Percentiles rank a stretch among this genome's conserved stretches.
Evolutionary conservation across 345 rosid genomes (phyloP).

Genomic region (Populus nigra): DNA sequence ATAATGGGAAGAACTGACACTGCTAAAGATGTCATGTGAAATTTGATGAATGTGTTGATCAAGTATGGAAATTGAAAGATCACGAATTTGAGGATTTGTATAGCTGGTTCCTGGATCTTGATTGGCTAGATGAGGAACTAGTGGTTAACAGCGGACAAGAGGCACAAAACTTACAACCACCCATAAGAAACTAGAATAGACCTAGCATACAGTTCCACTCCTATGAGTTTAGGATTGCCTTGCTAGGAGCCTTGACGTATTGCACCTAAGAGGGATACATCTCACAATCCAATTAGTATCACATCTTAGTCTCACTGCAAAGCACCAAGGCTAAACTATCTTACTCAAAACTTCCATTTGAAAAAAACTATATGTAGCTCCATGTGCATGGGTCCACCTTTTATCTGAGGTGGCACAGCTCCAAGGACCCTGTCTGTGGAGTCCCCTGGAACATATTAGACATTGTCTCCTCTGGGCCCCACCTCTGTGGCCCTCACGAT

Average conservation of each 20-base stretch:
- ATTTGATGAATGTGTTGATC: background rate
- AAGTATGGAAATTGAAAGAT: background rate
- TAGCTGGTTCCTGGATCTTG: background rate
- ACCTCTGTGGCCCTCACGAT: background rate
- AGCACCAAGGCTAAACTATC: background rate
- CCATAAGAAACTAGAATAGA: background rate
- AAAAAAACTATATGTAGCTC: background rate
- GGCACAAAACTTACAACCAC: background rate
- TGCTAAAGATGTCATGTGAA: background rate
- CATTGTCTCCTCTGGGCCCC: background rate
- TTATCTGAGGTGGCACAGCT: background rate
- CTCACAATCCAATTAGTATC: background rate
- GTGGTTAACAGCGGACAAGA: background rate
- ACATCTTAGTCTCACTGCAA: background rate
- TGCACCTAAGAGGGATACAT: background rate
- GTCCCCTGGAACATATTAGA: too few species aligned
- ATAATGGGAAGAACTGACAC: background rate
- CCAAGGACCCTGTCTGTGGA: background rate
- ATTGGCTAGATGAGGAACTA: background rate
- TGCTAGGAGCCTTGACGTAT: background rate
- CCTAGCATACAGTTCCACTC: background rate
- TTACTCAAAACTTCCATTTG: background rate
- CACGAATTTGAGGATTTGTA: background rate
- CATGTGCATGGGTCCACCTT: background rate
- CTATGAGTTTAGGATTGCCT: background rate